Percentiles rank a stretch among this genome's conserved stretches.
Conservation (phyloP, 306 rosid species). For the Castanea mollissima region DNA sequence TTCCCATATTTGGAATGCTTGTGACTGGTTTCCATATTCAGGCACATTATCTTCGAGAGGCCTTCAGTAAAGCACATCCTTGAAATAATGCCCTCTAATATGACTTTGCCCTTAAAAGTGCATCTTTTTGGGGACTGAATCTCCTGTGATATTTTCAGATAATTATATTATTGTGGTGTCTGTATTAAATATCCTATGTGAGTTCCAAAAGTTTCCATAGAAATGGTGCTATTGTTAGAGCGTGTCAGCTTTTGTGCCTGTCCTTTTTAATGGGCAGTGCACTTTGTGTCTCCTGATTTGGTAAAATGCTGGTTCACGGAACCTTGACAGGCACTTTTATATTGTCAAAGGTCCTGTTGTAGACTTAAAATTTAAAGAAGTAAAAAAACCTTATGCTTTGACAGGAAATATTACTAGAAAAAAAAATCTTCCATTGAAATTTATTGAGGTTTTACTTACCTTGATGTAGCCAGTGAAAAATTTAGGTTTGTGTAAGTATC, state of each 20-base stretch:
- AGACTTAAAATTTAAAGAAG: background rate
- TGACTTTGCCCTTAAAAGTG: no score
- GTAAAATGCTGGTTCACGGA: background rate
- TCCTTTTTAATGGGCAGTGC: no score
- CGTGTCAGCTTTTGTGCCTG: background rate
- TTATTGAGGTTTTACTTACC: background rate
- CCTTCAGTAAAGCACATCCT: conserved; percentile 19
- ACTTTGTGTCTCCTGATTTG: background rate
- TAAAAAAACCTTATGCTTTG: background rate
- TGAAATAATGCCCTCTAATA: no score
- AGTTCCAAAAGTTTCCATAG: background rate
- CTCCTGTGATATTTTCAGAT: background rate
- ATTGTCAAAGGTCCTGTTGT: background rate
- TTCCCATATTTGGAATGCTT: background rate
- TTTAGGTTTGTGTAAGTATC: background rate
- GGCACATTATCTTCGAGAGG: conserved; percentile 5
- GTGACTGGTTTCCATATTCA: background rate
- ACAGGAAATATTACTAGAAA: background rate
- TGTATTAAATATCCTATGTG: background rate
- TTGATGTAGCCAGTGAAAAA: background rate
- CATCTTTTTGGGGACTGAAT: background rate
- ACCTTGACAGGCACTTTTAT: background rate
- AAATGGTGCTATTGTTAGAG: background rate
- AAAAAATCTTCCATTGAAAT: background rate
- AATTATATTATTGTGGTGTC: background rate